Evolutionary conservation across 116 monocot genomes (phyloP), one percentile per base, ranked within the genome.

Genomic region (Posidonia oceanica): DNA sequence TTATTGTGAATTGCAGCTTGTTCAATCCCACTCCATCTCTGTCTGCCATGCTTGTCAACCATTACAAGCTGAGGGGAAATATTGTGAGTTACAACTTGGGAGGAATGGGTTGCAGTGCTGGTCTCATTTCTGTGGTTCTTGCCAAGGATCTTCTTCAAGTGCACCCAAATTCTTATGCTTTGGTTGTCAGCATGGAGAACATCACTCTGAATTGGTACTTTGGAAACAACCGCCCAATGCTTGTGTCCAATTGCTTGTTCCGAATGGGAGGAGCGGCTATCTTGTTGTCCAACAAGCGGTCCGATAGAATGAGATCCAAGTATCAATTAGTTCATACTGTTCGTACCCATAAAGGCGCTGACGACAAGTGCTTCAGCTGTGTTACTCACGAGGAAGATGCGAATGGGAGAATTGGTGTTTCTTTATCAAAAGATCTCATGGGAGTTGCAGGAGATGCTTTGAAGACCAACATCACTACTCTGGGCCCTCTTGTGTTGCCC

Each of bases 101-200:
- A 4, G 85, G 89, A 3, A 89, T 89, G 89, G 89, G 89, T 2
- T 89, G 89, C 78, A 89, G 89, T 29, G 89, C 85, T 1, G 88
- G 88, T 1, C 51, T 88, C 23, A 66, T 88, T 42, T 85, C 88
- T 14, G 64, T 88, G 0, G 85, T 78, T 23, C 85, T 89, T 11
- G 89, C 89, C n/a, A 89, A 83, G 70, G 76, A 85, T 61, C 80
- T 89, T 2, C 85, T 89, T 52, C 89, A 86, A 56, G 83, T 78
- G 20, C 77, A 84, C 54, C 86, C 83, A n/a, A 81, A 81, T 57
- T 83, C 86, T n/a, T 86, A 86, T 41, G 89, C 89, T 3, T 52
- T 90, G 67, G 83, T 90, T 3, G 69, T 90, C 39, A 86, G 86
- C 82, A 90, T 81, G 83, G 89, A 90, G 77, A 90, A 83, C 75